Evolutionary conservation across 1,139 yeast species (phyloP).

Genomic region (Wickerhamomyces sp.): DNA sequence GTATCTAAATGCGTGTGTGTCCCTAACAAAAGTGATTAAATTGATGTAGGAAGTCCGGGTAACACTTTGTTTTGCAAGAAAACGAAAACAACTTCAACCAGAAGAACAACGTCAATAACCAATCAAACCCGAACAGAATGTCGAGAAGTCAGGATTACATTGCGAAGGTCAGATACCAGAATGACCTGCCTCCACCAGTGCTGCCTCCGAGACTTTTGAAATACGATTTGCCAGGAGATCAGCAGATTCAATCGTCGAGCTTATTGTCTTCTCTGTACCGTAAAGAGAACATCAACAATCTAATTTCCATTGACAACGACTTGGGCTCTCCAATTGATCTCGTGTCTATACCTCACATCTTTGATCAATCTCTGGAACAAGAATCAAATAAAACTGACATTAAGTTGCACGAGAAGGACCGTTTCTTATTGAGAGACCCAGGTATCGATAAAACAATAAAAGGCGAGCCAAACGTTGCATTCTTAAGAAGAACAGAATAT

Average conservation of each 20-base stretch:
- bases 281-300: slow-evolving; percentile 58
- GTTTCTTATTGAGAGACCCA: slow-evolving; percentile 77
- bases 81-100: neutral
- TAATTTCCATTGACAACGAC: slow-evolving; percentile 67
- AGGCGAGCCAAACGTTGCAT: slow-evolving; percentile 60
- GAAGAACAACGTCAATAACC: neutral
- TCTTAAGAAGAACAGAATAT: slow-evolving; percentile 91
- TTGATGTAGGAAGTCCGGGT: slow-evolving; percentile 1
- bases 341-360: slow-evolving; percentile 60
- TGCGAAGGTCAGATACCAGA: slow-evolving; percentile 80
- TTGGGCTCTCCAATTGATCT: slow-evolving; percentile 80
- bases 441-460: slow-evolving; percentile 49
- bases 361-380: slow-evolving; percentile 40
- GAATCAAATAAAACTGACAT: slow-evolving; percentile 44
- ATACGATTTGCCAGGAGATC: slow-evolving; percentile 39
- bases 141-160: slow-evolving; percentile 76
- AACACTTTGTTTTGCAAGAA: neutral
- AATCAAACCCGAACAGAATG: too few relatives aligned
- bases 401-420: slow-evolving; percentile 71
- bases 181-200: slow-evolving; percentile 90
- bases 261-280: slow-evolving; percentile 72
- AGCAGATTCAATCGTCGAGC: slow-evolving; percentile 53
- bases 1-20: too few relatives aligned
- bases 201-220: slow-evolving; percentile 82
- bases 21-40: too few relatives aligned